Conservation (phyloP, 371 early-diverging fungal species). For the Mortierella sp. region DNA sequence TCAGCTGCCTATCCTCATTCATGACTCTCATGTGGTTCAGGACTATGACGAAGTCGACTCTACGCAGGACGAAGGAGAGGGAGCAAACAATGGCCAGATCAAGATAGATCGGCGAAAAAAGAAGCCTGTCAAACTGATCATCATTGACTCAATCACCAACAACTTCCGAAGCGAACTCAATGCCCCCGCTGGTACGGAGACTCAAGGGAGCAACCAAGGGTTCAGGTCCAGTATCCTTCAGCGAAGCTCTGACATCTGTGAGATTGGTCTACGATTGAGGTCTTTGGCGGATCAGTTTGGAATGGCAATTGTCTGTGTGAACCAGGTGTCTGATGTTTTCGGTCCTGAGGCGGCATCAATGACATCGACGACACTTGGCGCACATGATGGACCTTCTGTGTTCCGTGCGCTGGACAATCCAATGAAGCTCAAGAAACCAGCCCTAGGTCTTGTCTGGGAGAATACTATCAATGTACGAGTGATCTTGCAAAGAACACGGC, state of each 20-base stretch:
- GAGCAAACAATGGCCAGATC: too few relatives aligned
- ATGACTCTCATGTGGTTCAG: slow-evolving; percentile 23
- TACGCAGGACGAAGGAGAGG: not conserved
- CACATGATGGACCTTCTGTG: not conserved
- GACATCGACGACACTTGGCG: not conserved
- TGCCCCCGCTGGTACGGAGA: slow-evolving; percentile 8
- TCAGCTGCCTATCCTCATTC: slow-evolving; percentile 73
- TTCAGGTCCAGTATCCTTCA: slow-evolving; percentile 46
- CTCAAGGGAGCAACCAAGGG: slow-evolving; percentile 6
- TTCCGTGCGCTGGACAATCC: slow-evolving; percentile 16
- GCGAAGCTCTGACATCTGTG: slow-evolving; percentile 65
- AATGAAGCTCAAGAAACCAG: slow-evolving; percentile 59
- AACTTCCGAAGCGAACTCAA: slow-evolving; percentile 70
- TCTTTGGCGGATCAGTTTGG: slow-evolving; percentile 65
- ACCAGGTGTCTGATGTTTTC: slow-evolving; percentile 66
- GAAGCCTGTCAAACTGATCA: slow-evolving; percentile 69
- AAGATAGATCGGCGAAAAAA: slow-evolving; percentile 2
- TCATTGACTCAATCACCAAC: slow-evolving; percentile 89
- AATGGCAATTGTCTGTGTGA: slow-evolving; percentile 75
- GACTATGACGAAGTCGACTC: slow-evolving; percentile 7
- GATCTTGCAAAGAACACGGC: slow-evolving; percentile 55
- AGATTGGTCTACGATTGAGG: slow-evolving; percentile 71
- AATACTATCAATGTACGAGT: slow-evolving; percentile 79
- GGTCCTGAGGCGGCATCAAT: not conserved
- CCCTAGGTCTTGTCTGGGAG: slow-evolving; percentile 83